These are phyloP conservation scores for Curvularia lunata DNA, from an alignment of 2,329 filamentous ascomycete genomes.

Conservation along the genomic window DNA sequence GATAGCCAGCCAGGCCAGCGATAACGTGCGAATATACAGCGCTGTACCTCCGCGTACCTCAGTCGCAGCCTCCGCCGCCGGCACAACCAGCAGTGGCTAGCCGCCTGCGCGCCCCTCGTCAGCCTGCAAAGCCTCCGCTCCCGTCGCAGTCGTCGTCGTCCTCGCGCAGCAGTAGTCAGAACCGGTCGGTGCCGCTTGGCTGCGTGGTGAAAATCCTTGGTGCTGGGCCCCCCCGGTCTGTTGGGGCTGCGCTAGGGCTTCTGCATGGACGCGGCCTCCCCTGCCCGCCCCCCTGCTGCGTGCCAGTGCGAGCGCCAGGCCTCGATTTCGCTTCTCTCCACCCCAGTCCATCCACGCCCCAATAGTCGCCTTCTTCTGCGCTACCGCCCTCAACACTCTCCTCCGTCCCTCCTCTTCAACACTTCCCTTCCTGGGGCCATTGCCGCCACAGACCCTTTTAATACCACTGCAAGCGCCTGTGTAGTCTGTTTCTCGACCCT, in stretches of 20 bases:
- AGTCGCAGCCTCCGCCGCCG: constrained; percentile 21
- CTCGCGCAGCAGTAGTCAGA: constrained; percentile 17
- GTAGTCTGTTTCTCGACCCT: constrained; percentile 23
- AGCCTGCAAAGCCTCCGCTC: constrained; percentile 21
- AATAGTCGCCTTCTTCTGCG: constrained; percentile 42
- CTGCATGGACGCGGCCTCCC: constrained; percentile 28
- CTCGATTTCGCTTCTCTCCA: constrained; percentile 34
- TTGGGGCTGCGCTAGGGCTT: constrained; percentile 40
- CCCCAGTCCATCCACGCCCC: constrained; percentile 36
- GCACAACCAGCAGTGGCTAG: constrained; percentile 1
- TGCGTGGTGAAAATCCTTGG: constrained; percentile 37
- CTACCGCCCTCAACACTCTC: constrained; percentile 46
- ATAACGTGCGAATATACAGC: neutral
- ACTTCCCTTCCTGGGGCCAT: constrained; percentile 41
- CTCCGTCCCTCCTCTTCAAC: constrained; percentile 33
- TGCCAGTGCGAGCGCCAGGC: constrained; percentile 17
- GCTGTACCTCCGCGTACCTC: constrained; percentile 20
- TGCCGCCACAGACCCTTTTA: constrained; percentile 45
- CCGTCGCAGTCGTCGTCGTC: constrained; percentile 13
- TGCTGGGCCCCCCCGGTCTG: constrained; percentile 35
- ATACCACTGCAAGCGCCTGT: constrained; percentile 28
- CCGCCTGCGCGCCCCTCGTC: neutral
- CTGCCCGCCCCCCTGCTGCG: constrained; percentile 17
- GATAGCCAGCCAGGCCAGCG: constrained; percentile 22
- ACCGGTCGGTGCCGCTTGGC: constrained; percentile 43